These are phyloP conservation scores for Curvularia spicifera DNA, from an alignment of 2,329 filamentous ascomycete genomes.

Conservation along the genomic window DNA sequence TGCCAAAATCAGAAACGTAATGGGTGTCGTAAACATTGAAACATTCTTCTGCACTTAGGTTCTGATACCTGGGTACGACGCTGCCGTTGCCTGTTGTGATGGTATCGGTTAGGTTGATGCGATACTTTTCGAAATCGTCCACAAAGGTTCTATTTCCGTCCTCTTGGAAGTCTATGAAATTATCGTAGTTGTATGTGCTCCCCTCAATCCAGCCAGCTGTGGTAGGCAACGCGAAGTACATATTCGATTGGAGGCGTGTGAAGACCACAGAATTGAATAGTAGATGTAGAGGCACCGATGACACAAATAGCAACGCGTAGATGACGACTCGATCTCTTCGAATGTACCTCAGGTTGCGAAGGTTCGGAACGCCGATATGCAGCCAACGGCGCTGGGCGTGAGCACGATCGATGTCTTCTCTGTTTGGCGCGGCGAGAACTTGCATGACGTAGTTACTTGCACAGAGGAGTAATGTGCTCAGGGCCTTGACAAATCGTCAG, in stretches of 20 bases:
- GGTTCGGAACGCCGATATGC: constrained; percentile 51
- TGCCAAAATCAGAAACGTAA: constrained; percentile 20
- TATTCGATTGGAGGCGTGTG: constrained; percentile 25
- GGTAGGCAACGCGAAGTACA: constrained; percentile 19
- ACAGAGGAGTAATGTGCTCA: constrained; percentile 44
- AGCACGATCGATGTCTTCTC: constrained; percentile 28
- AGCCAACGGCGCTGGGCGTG: constrained; percentile 49
- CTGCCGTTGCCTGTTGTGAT: not conserved
- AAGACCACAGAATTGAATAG: constrained; percentile 29
- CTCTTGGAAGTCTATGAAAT: constrained; percentile 4
- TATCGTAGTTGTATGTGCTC: constrained; percentile 13
- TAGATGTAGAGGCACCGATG: constrained; percentile 26
- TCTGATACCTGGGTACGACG: constrained; percentile 5
- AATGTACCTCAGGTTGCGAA: constrained; percentile 9
- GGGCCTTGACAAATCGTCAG: constrained; percentile 52
- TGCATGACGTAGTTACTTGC: constrained; percentile 42
- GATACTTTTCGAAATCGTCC: not conserved
- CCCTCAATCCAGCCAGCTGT: constrained; percentile 22
- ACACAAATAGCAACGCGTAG: constrained; percentile 14
- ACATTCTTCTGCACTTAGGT: constrained; percentile 11
- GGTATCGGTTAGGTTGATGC: not conserved
- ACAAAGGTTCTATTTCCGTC: not conserved
- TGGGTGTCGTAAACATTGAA: constrained; percentile 19
- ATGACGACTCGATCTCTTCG: constrained; percentile 6
- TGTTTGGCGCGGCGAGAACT: constrained; percentile 29